Conservation (phyloP, 176 grass and related monocot genomes). For the Oryza meyeriana region DNA sequence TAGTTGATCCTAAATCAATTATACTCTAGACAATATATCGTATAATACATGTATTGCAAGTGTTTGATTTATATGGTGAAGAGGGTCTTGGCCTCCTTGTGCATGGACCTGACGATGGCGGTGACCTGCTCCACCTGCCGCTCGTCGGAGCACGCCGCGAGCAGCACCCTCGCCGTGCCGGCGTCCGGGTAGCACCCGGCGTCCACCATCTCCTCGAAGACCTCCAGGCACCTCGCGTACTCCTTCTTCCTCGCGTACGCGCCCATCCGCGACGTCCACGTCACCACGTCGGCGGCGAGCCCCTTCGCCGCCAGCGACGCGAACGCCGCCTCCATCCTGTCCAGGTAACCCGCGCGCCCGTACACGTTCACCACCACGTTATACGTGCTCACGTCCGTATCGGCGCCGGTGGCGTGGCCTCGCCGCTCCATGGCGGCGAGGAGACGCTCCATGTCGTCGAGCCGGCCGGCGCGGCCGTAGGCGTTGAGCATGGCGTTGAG, state of each 20-base stretch:
- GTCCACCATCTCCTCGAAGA: conserved; percentile 95
- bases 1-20: too few relatives aligned
- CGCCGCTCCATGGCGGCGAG: conserved; percentile 50
- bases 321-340: conserved; percentile 82
- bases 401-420: not conserved
- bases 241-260: conserved; percentile 78
- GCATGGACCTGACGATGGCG: conserved; percentile 77
- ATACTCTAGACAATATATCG: too few relatives aligned
- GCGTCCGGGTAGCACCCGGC: conserved; percentile 84
- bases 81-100: conserved; percentile 60
- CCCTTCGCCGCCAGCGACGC: conserved; percentile 23
- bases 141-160: conserved; percentile 72
- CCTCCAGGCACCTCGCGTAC: conserved; percentile 64
- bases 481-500: conserved; percentile 96
- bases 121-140: conserved; percentile 75
- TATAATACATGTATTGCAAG: not conserved
- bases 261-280: conserved; percentile 73
- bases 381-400: conserved; percentile 60
- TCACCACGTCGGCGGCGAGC: conserved; percentile 76
- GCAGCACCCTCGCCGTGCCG: conserved; percentile 77
- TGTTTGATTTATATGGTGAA: conserved; percentile 31
- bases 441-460: conserved; percentile 87
- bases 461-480: conserved; percentile 61
- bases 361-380: conserved; percentile 84
- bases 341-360: conserved; percentile 64